phyloP scores from a whole-genome alignment of 164 flowering plant genomes.

The Buxus sempervirens region DNA sequence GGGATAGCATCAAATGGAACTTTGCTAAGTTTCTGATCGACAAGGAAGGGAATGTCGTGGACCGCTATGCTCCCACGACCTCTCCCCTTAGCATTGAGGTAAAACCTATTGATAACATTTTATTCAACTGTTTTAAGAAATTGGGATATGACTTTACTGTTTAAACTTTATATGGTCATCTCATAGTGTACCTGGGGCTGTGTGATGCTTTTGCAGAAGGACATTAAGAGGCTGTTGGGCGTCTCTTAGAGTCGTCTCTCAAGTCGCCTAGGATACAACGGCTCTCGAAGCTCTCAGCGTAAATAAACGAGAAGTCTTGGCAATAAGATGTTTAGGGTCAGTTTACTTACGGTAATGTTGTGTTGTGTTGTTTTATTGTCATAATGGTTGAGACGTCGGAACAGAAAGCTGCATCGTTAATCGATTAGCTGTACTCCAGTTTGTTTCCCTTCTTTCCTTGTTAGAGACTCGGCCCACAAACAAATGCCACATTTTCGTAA shows the following conservation, averaged over 20 bases:
- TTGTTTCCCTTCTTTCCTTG: too few relatives aligned
- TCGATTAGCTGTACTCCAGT: too few relatives aligned
- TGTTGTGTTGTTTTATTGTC: too few relatives aligned
- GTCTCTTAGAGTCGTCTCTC: conserved; percentile 14
- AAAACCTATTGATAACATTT: conserved; percentile 1
- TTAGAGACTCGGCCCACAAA: too few relatives aligned
- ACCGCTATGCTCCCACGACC: conserved; percentile 85
- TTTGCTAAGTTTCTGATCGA: conserved; percentile 73
- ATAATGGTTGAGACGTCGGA: too few relatives aligned
- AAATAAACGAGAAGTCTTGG: neutral
- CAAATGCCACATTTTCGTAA: too few relatives aligned
- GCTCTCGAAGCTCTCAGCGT: neutral
- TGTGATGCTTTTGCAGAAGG: conserved; percentile 32
- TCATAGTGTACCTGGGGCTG: neutral
- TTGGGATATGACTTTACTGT: neutral
- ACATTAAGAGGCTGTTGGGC: conserved; percentile 45
- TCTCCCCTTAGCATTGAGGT: conserved; percentile 86
- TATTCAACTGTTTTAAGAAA: neutral
- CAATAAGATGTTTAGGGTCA: too few relatives aligned
- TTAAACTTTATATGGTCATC: neutral
- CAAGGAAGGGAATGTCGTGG: conserved; percentile 60
- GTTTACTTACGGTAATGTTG: too few relatives aligned
- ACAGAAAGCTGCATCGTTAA: too few relatives aligned
- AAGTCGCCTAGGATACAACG: too few relatives aligned
- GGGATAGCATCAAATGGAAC: conserved; percentile 75